A percentile compares a stretch with the other conserved stretches of the same genome.
Conservation (phyloP, 2,329 filamentous ascomycete genomes). For the Fusarium sublunatum region DNA sequence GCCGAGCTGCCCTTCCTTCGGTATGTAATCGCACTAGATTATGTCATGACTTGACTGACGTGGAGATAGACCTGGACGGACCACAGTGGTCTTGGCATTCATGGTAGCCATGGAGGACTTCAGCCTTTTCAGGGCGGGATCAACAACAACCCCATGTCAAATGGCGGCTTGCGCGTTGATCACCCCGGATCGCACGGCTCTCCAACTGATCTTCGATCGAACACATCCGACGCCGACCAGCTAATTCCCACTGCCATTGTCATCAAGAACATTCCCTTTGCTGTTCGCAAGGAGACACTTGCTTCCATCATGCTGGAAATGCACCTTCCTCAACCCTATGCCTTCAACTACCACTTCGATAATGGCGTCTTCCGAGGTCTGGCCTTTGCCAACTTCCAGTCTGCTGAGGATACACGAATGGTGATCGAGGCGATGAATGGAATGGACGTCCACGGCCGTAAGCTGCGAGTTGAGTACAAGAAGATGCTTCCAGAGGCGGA, state of each 20-base stretch:
- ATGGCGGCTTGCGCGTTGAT: constrained; percentile 58
- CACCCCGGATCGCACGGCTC: constrained; percentile 55
- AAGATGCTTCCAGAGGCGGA: constrained; percentile 98
- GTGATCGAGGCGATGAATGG: constrained; percentile 97
- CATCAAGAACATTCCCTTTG: constrained; percentile 99
- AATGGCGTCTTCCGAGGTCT: constrained; percentile 96
- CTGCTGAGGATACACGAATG: constrained; percentile 88
- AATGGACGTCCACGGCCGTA: constrained; percentile 92
- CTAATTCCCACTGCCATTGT: constrained; percentile 98
- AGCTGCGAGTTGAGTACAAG: constrained; percentile 97
- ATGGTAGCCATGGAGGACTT: constrained; percentile 51
- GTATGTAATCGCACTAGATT: constrained; percentile 59
- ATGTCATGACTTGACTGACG: constrained; percentile 24
- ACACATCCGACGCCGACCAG: constrained; percentile 75
- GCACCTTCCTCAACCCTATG: constrained; percentile 92
- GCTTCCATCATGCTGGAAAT: constrained; percentile 94
- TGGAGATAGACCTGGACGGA: constrained; percentile 63
- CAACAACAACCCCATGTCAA: constrained; percentile 52
- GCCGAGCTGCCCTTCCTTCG: constrained; percentile 74
- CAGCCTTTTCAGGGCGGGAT: constrained; percentile 53
- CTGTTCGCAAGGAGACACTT: constrained; percentile 95
- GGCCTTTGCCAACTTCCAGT: constrained; percentile 98
- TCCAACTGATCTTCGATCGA: constrained; percentile 56
- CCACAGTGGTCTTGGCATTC: constrained; percentile 57
- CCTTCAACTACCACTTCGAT: constrained; percentile 99